Evolutionary conservation across 1,284 basidiomycete genomes (phyloP), one percentile per base, ranked within the genome.

Genomic region (Singerocomus inundabilis): DNA sequence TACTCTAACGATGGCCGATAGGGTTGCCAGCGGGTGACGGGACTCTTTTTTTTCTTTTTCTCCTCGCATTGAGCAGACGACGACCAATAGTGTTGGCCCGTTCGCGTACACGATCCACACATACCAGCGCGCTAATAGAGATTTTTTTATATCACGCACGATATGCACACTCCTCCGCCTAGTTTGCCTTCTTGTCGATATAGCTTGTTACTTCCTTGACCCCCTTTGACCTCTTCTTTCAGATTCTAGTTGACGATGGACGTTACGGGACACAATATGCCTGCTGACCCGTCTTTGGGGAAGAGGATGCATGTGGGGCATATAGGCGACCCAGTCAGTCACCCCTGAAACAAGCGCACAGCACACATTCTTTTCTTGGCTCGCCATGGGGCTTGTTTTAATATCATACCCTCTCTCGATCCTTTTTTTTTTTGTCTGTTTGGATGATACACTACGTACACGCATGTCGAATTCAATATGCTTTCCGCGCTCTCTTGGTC

Each of bases 51-150:
- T 30, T 31, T 21, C 21, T 21, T 21, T 21, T 21, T 21, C 21
- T 42, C 26, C 29, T 31, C 29, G 31, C 49, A 33, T 35, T 26
- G 36, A 37, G 33, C 33, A 7, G 15, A 38, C 48, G 39, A 47
- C 32, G 43, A 55, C 35, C 26, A 6, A 25, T 15, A 12, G 36
- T 43, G 48, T 58, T 33, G 33, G 28, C 42, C 34, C 52, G 39
- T 34, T 41, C 40, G 47, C 46, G 46, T 54, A 37, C 30, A 58
- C 28, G 51, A 62, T 37, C 16, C 25, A 34, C 41, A 49, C 58
- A 57, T 64, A 60, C 48, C 57, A 57, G 42, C 49, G 62, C 57
- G 35, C 61, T 60, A 60, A 64, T 60, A 63, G 59, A 60, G 10
- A 21, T 21, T 37, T 18, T 34, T 30, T 31, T 30, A 47, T 38